Base-by-base conservation (phyloP, 352 stramenopile genomes). In the Blastocystis sp. region DNA sequence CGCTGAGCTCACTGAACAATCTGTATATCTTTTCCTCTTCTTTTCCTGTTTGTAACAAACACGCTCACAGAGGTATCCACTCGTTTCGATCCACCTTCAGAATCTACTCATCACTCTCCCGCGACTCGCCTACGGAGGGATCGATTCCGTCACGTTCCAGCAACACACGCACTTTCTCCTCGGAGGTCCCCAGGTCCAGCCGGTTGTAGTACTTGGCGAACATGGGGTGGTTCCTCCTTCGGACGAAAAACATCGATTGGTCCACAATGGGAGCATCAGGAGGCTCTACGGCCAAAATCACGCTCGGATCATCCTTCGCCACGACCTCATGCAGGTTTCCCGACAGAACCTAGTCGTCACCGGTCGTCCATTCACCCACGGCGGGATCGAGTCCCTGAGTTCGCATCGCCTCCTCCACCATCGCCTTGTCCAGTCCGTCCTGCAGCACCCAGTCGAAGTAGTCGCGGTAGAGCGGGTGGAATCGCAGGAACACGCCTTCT, bases 1-100 rank as follows among this genome's bases (percentile, higher is more conserved):
- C 90, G 7, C 84, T 92, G 21, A 89, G 89, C 14, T 89, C 88
- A 32, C 72, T 91, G 48, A 90, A 91, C 72, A 90, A 91, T 44
- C 77, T 91, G 29, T 91, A 90, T 64, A 89, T 91, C 61, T 91
- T 79, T 65, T 65, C 69, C 2, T 56, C 48, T 24, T 42, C 44
- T 11, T 69, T 44, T 69, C 14, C 32, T 69, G 29, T 42, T 18
- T 27, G 8, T 18, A 72, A 14, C 29, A 72, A n/a, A 42, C 29
- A 36, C 42, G 21, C 36, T 46, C 21, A 72, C 61, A 72, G 1
- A 49, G 21, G 27, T 4, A 72, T 72, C 61, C 61, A 72, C 42
- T 72, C 61, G 42, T 72, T 72, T 18, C 40, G 24, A 72, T 72
- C 61, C 32, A 27, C 14, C 42, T 72, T 44, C 61, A 72, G 27